A percentile compares a stretch with the other conserved stretches of the same genome.
Evolutionary conservation across 441 rosid species (phyloP).

Genomic region (Aquilaria agallochum): DNA sequence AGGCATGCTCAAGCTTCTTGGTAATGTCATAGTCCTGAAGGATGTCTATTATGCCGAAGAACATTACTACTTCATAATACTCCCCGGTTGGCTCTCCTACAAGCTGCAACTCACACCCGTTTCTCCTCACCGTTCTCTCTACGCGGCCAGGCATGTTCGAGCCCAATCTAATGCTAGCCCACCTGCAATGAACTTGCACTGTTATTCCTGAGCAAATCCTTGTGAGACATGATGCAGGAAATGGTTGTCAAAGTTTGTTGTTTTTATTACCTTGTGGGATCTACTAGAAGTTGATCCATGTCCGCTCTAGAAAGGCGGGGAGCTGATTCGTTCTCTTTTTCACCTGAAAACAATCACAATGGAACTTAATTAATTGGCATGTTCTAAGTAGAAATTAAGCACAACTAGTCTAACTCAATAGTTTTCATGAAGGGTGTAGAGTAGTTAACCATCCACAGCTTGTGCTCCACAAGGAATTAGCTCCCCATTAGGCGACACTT

Average conservation of each 20-base stretch:
- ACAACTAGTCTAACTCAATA: too few species aligned
- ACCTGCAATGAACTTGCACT: conserved; percentile 22
- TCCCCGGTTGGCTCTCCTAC: conserved; percentile 68
- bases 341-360: conserved; percentile 18
- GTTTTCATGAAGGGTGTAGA: too few species aligned
- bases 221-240: too few species aligned
- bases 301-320: conserved; percentile 44
- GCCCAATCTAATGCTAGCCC: conserved; percentile 58
- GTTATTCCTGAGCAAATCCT: too few species aligned
- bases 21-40: conserved; percentile 70
- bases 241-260: too few species aligned
- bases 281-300: conserved; percentile 40
- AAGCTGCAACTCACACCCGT: conserved; percentile 40
- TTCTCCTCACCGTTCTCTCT: conserved; percentile 51
- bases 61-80: conserved; percentile 51
- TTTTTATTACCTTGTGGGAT: conserved; percentile 34
- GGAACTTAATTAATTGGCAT: neutral
- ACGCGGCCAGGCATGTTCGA: conserved; percentile 57
- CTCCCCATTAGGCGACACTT: conserved; percentile 40
- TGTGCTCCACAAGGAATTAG: conserved; percentile 42
- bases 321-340: conserved; percentile 21
- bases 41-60: conserved; percentile 68
- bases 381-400: too few species aligned
- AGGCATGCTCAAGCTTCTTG: conserved; percentile 71
- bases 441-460: conserved; percentile 17